Evolutionary conservation across 2,329 filamentous ascomycete genomes (phyloP).

Genomic region (Plectosphaerella sp.): DNA sequence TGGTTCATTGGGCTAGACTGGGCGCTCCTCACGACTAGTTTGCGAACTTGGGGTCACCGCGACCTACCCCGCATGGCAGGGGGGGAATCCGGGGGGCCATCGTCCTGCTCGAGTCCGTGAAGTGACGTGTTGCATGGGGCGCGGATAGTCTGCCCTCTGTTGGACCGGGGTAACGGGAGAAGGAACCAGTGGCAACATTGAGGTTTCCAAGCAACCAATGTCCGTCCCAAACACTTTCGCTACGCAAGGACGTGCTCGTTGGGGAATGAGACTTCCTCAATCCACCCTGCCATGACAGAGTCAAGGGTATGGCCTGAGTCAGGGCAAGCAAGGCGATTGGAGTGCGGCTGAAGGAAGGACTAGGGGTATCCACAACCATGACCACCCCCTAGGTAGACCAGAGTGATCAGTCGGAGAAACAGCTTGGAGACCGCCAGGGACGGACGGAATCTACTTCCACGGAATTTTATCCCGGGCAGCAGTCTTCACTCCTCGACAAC

Average conservation of each 20-base stretch:
- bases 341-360: not conserved
- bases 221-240: not conserved
- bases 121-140: not conserved
- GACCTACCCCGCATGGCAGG: not conserved
- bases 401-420: not conserved
- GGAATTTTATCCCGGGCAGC: not conserved
- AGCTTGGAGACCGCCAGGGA: not conserved
- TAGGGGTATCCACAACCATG: not conserved
- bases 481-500: not conserved
- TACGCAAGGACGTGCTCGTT: not conserved
- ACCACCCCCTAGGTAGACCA: too few relatives aligned
- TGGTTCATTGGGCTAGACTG: not conserved
- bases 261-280: not conserved
- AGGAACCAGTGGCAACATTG: not conserved
- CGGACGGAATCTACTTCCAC: not conserved
- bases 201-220: not conserved
- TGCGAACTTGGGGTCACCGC: not conserved
- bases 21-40: not conserved
- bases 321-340: not conserved
- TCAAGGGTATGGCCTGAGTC: not conserved
- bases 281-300: not conserved
- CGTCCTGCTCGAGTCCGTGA: not conserved
- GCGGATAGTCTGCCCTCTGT: not conserved
- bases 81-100: not conserved
- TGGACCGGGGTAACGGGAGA: not conserved